A percentile compares a stretch with the other conserved stretches of the same genome.
Evolutionary conservation across 176 grass and related monocot species (phyloP).

Genomic region (Oryza glumipatula): DNA sequence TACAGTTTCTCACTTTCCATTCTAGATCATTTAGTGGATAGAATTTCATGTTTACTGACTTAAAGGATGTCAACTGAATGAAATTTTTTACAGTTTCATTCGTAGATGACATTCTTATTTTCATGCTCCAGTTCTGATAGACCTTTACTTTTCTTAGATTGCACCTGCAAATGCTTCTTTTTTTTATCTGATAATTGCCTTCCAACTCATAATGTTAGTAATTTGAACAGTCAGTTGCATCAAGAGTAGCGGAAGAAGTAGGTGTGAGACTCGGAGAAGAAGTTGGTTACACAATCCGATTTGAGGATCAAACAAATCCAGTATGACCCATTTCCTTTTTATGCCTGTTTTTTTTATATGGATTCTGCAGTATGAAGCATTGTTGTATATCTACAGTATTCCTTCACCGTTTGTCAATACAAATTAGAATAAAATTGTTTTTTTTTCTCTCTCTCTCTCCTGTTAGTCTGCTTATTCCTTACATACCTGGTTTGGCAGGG

Average conservation of each 20-base stretch:
- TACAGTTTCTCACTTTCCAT: slow-evolving; percentile 24
- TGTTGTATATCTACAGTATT: neutral
- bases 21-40: slow-evolving; percentile 16
- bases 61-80: slow-evolving; percentile 5
- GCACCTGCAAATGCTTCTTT: slow-evolving; percentile 21
- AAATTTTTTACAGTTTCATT: neutral
- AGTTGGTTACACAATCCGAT: slow-evolving; percentile 97
- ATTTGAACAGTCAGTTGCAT: slow-evolving; percentile 81
- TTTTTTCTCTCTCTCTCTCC: neutral
- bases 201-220: slow-evolving; percentile 43
- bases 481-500: slow-evolving; percentile 55
- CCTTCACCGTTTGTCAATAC: neutral
- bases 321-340: slow-evolving; percentile 50
- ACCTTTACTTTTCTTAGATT: slow-evolving; percentile 1
- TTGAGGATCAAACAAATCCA: slow-evolving; percentile 95
- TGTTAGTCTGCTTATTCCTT: slow-evolving; percentile 25
- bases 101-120: neutral
- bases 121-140: slow-evolving; percentile 18
- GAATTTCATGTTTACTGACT: slow-evolving; percentile 10
- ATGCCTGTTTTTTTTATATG: slow-evolving; percentile 23
- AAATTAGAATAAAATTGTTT: neutral
- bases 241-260: slow-evolving; percentile 88
- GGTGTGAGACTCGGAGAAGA: slow-evolving; percentile 95
- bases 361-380: slow-evolving; percentile 16
- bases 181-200: slow-evolving; percentile 21